Evolutionary conservation across 2,329 filamentous ascomycete species (phyloP).

Genomic region (Hymenoscyphus fraxineus): DNA sequence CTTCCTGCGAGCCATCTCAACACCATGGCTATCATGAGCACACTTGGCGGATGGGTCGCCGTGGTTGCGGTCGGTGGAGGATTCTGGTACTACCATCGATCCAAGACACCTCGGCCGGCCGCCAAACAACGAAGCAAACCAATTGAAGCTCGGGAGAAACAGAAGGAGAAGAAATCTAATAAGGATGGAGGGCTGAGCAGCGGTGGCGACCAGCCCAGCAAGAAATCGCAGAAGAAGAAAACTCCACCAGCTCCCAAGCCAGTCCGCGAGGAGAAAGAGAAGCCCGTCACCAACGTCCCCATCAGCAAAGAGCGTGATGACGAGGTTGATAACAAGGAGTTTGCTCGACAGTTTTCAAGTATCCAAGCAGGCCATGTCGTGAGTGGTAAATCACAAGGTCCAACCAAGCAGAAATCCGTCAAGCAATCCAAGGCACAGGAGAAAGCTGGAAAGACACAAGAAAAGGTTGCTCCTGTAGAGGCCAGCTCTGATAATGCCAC

Average conservation of each 20-base stretch:
- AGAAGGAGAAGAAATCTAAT: constrained; percentile 22
- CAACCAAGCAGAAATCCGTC: constrained; percentile 51
- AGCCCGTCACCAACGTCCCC: constrained; percentile 6
- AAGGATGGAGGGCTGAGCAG: constrained; percentile 26
- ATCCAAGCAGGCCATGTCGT: constrained; percentile 63
- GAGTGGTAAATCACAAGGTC: constrained; percentile 50
- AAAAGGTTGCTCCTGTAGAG: constrained; percentile 43
- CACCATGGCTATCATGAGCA: constrained; percentile 29
- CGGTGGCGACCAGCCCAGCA: constrained; percentile 24
- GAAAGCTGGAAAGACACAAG: constrained; percentile 49
- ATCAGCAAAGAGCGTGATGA: constrained; percentile 35
- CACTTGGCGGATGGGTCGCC: constrained; percentile 38
- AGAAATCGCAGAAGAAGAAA: constrained; percentile 28
- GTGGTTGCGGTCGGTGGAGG: constrained; percentile 33
- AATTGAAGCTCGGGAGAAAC: constrained; percentile 28
- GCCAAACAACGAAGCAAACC: constrained; percentile 16
- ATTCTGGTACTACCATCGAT: constrained; percentile 23
- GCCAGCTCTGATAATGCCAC: constrained; percentile 44
- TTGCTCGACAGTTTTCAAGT: constrained; percentile 69
- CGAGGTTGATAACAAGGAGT: constrained; percentile 68
- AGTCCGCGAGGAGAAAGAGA: constrained; percentile 12
- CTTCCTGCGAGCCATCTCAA: constrained; percentile 7
- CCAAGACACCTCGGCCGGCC: constrained; percentile 16
- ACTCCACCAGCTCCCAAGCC: constrained; percentile 12
- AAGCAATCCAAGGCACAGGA: constrained; percentile 64